Evolutionary conservation across 1,284 basidiomycete genomes (phyloP).

Genomic region (Coriolopsis trogii): DNA sequence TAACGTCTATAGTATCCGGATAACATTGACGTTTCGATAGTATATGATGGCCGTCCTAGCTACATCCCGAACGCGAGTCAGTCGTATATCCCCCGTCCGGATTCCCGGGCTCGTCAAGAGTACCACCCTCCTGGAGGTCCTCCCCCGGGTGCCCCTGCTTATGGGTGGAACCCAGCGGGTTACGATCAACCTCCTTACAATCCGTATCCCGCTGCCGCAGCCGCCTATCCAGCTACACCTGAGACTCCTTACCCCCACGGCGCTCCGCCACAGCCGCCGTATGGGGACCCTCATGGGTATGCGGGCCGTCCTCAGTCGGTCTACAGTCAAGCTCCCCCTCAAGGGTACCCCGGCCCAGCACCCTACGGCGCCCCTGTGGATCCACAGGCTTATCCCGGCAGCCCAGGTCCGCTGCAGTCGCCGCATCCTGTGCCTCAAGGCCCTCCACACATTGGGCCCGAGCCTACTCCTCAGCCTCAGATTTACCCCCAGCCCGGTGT

Average conservation of each 20-base stretch:
- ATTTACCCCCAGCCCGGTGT: conserved; percentile 26
- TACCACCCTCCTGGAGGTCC: conserved; percentile 29
- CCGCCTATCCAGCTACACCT: conserved; percentile 36
- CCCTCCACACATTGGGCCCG: conserved; percentile 7
- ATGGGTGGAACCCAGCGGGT: conserved; percentile 41
- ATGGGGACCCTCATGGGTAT: conserved; percentile 42
- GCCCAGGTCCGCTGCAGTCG: conserved; percentile 5
- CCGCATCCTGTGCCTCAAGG: not conserved
- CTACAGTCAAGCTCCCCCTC: conserved; percentile 24
- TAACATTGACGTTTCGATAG: too few species aligned
- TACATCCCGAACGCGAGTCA: conserved; percentile 31
- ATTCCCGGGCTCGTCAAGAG: conserved; percentile 30
- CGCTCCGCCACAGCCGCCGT: conserved; percentile 26
- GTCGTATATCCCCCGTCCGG: conserved; percentile 31
- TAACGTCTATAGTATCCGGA: conserved; percentile 24
- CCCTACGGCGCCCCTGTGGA: conserved; percentile 24
- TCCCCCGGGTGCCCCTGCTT: conserved; percentile 39
- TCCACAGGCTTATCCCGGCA: conserved; percentile 17
- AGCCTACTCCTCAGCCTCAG: conserved; percentile 25
- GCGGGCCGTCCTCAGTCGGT: conserved; percentile 29
- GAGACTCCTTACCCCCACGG: conserved; percentile 26
- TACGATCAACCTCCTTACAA: conserved; percentile 55
- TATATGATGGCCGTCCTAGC: conserved; percentile 34
- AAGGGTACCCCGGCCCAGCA: conserved; percentile 18
- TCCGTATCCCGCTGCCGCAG: conserved; percentile 37